Conservation (phyloP, 176 grass and related monocot species). For the Guadua angustifolia region DNA sequence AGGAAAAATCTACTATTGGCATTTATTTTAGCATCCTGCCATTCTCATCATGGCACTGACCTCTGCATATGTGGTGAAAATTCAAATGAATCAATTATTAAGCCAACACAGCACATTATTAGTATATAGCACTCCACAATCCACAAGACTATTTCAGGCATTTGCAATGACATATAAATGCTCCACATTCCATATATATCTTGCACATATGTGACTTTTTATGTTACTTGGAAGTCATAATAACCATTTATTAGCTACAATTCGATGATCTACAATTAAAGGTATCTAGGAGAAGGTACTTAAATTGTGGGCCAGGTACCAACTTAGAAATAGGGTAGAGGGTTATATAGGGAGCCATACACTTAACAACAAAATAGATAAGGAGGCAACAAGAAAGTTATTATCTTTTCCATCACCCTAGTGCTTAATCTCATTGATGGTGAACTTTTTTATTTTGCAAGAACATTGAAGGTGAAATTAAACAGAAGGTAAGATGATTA, state of each 20-base stretch:
- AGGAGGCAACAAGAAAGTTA: background rate
- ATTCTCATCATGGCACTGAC: background rate
- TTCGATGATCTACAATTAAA: background rate
- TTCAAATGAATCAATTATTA: slow-evolving; percentile 19
- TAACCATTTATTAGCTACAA: background rate
- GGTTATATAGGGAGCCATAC: background rate
- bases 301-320: background rate
- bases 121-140: background rate
- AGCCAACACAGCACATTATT: slow-evolving; percentile 7
- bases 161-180: slow-evolving; percentile 6
- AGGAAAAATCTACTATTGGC: background rate
- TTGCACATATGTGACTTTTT: background rate
- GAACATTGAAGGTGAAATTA: background rate
- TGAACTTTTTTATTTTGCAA: background rate
- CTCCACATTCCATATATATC: background rate
- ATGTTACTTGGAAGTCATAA: background rate
- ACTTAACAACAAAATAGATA: background rate
- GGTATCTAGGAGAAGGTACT: background rate
- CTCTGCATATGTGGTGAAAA: slow-evolving; percentile 20
- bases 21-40: slow-evolving; percentile 10
- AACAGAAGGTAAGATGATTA: background rate
- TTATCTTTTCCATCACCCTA: background rate
- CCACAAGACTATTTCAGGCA: slow-evolving; percentile 8
- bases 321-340: background rate
- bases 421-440: background rate